Conservation (phyloP, 108 stramenopile genomes). For the Nannochloropsis gaditana region DNA sequence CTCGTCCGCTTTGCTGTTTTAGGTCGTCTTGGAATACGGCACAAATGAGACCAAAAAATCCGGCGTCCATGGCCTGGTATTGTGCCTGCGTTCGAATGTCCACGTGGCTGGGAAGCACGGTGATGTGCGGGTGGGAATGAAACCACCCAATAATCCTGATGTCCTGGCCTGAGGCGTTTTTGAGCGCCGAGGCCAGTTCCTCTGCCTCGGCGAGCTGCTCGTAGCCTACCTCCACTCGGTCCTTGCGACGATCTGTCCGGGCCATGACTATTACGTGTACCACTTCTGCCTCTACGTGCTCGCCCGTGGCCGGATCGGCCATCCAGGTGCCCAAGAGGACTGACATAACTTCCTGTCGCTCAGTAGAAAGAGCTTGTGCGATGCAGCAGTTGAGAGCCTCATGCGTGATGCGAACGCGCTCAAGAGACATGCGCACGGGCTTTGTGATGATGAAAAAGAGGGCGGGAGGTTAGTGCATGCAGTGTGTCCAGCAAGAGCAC, state of each 20-base stretch:
- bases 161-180: background rate
- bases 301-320: background rate
- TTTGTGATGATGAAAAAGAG: no score
- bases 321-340: conserved; percentile 25
- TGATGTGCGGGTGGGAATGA: conserved; percentile 34
- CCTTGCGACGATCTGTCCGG: conserved; percentile 21
- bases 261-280: background rate
- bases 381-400: background rate
- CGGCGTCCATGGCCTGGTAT: conserved; percentile 22
- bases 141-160: conserved; percentile 16
- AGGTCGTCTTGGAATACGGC: conserved; percentile 6
- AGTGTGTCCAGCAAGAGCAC: no score
- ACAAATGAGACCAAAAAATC: conserved; percentile 22
- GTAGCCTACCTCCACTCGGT: background rate
- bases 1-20: conserved; percentile 5
- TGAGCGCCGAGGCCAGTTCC: background rate
- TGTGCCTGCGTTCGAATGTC: conserved; percentile 25
- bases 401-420: background rate
- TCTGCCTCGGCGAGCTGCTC: conserved; percentile 22
- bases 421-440: background rate
- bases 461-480: no score
- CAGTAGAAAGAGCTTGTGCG: conserved; percentile 28
- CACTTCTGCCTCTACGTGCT: background rate
- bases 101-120: conserved; percentile 24
- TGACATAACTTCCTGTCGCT: conserved; percentile 30